Evolutionary conservation across 2,329 filamentous ascomycete genomes (phyloP), one percentile per base, ranked within the genome.

Genomic region (Alternaria solani): DNA sequence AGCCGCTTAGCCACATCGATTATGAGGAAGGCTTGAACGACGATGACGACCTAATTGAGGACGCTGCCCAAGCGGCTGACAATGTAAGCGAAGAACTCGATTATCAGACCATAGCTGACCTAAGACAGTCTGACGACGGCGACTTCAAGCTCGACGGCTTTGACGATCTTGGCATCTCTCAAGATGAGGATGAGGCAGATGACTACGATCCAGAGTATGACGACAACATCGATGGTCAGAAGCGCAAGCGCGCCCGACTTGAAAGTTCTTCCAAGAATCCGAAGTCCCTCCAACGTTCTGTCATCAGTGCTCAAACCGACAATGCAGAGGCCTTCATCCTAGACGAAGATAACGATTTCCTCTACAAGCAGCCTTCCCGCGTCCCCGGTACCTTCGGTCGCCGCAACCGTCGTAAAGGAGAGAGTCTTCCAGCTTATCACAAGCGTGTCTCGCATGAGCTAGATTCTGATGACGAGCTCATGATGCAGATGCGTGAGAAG

Each of bases 391-490:
- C 65, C 2, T 74, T 73, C 44, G 71, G 71, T 11, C 72, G 69
- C 11, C 57, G 51, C 39, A 58, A 67, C 41, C 67, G 53, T 14
- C 49, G 51, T 26, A 68, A 71, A n/a, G 78, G 79, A 9, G 78
- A 78, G 14, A 74, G 74, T 18, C 73, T 81, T 23, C 64, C 71
- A 4, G 78, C 80, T 5, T 73, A 79, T 25, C 71, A 80, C 18
- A 84, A 81, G 69, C 79, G 73, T 38, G 78, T 84, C 23, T 62
- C 68, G 23, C 62, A 68, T 32, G 76, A 83, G 41, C 76, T 84
- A 43, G 81, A 84, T 64, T 79, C 79, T 0, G 82, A 84, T 36
- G 83, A 85, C 60, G 79, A 80, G 43, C 72, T 84, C 41, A 81
- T 83, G 57, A 71, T 83, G 57, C 64, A 69, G 5, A 78, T 83